phyloP scores from a whole-genome alignment of 192 early-diverging fungal species.

The Backusella tarrabulga region DNA sequence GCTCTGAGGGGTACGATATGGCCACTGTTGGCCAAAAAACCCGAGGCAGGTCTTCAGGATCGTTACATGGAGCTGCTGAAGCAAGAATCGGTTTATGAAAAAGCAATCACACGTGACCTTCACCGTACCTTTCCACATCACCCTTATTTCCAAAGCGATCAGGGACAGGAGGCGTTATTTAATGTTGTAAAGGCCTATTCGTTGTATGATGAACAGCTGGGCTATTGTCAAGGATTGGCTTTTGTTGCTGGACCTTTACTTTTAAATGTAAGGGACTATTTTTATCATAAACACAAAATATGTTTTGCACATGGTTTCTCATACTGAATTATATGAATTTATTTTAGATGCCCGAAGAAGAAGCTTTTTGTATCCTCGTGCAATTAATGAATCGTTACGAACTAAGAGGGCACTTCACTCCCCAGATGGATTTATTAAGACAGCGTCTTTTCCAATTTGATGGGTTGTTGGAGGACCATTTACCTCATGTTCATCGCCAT shows the following conservation, averaged over 20 bases:
- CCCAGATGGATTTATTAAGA: slow-evolving; percentile 85
- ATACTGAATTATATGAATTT: neutral
- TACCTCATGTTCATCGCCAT: slow-evolving; percentile 81
- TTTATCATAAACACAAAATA: neutral
- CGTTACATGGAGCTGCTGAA: slow-evolving; percentile 73
- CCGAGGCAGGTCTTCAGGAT: slow-evolving; percentile 70
- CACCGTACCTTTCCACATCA: slow-evolving; percentile 90
- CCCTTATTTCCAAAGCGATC: slow-evolving; percentile 75
- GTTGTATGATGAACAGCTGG: slow-evolving; percentile 89
- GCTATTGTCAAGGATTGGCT: slow-evolving; percentile 96
- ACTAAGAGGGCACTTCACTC: slow-evolving; percentile 86
- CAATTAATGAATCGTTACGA: slow-evolving; percentile 87
- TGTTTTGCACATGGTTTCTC: neutral
- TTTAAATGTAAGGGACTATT: slow-evolving; percentile 66
- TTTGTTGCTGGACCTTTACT: slow-evolving; percentile 92
- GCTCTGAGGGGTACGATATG: slow-evolving; percentile 92
- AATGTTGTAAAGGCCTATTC: slow-evolving; percentile 94
- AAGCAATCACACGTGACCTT: slow-evolving; percentile 88
- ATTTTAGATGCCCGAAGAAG: slow-evolving; percentile 90
- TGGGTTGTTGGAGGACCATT: slow-evolving; percentile 72
- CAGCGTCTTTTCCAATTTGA: slow-evolving; percentile 90
- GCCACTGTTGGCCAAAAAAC: slow-evolving; percentile 86
- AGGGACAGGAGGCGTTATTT: slow-evolving; percentile 84
- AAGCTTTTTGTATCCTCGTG: slow-evolving; percentile 92
- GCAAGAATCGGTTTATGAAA: slow-evolving; percentile 72